Percentiles rank a stretch among this genome's conserved stretches.
Conservation (phyloP, 257 asterid species). For the Ballota nigra region DNA sequence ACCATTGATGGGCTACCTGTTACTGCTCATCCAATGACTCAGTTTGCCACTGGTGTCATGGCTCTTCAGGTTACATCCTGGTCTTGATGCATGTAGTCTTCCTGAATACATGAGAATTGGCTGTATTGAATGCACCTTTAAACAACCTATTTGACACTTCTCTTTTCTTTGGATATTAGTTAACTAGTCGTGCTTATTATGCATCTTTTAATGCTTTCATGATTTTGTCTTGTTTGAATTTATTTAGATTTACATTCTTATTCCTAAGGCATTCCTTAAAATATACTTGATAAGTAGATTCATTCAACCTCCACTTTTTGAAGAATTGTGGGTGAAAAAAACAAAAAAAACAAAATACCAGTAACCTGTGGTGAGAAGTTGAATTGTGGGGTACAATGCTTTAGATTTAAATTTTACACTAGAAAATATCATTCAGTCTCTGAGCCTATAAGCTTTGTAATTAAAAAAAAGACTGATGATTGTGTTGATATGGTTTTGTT, state of each 20-base stretch:
- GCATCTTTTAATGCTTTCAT: not conserved
- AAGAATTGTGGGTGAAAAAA: not conserved
- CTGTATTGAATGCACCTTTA: not conserved
- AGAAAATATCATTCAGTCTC: not conserved
- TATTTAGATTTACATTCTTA: not conserved
- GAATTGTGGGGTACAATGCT: not conserved
- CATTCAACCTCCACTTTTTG: not conserved
- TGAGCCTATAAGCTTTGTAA: not conserved
- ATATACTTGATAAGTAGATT: not conserved
- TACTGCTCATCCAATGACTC: conserved; percentile 94
- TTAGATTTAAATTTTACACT: not conserved
- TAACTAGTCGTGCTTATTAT: not conserved
- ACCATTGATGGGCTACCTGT: conserved; percentile 78
- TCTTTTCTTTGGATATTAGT: not conserved
- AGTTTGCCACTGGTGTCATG: conserved; percentile 94
- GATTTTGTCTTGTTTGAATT: not conserved
- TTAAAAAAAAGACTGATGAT: not conserved
- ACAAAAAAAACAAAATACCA: not conserved
- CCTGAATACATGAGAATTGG: not conserved
- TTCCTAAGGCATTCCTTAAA: not conserved
- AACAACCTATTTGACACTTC: not conserved
- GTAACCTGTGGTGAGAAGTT: not conserved
- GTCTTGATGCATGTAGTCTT: conserved; percentile 14
- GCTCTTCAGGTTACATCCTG: conserved; percentile 73
- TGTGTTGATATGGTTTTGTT: not conserved